Conservation (phyloP, 2,329 filamentous ascomycete genomes). For the Trichophyton simii region DNA sequence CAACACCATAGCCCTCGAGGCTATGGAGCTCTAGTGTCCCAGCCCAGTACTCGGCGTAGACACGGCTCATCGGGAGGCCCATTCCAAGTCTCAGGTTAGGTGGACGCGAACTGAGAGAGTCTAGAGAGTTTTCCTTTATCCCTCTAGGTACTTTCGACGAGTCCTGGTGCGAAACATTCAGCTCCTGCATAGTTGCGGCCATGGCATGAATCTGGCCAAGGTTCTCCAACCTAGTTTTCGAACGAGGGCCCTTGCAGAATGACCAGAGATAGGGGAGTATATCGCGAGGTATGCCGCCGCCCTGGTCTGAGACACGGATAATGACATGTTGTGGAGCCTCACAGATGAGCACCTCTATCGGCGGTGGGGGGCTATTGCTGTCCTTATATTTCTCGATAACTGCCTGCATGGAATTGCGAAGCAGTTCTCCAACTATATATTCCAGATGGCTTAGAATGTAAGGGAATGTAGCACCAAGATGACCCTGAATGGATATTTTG, state of each 20-base stretch:
- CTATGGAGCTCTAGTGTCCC: conserved; percentile 83
- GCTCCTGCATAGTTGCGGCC: conserved; percentile 84
- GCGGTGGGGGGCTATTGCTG: conserved; percentile 46
- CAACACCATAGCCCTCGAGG: conserved; percentile 87
- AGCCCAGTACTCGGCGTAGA: conserved; percentile 98
- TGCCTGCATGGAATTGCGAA: conserved; percentile 89
- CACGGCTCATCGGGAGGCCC: conserved; percentile 80
- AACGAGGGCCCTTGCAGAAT: conserved; percentile 83
- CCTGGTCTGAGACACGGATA: conserved; percentile 88
- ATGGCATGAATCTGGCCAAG: conserved; percentile 77
- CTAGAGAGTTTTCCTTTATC: conserved; percentile 53
- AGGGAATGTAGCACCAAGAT: conserved; percentile 81
- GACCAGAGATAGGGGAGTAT: conserved; percentile 88
- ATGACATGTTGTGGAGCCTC: conserved; percentile 92
- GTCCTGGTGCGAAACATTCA: conserved; percentile 38
- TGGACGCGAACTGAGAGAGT: conserved; percentile 66
- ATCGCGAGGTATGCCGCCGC: conserved; percentile 77
- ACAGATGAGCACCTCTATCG: conserved; percentile 88
- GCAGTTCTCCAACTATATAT: conserved; percentile 89
- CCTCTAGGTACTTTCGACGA: conserved; percentile 9
- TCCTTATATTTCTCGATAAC: conserved; percentile 61
- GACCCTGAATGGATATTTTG: conserved; percentile 69
- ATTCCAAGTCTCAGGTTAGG: conserved; percentile 83
- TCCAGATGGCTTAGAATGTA: conserved; percentile 94
- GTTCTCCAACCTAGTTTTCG: conserved; percentile 66